Evolutionary conservation across 2,329 filamentous ascomycete species (phyloP).

Genomic region (Aspergillus sclerotialis): DNA sequence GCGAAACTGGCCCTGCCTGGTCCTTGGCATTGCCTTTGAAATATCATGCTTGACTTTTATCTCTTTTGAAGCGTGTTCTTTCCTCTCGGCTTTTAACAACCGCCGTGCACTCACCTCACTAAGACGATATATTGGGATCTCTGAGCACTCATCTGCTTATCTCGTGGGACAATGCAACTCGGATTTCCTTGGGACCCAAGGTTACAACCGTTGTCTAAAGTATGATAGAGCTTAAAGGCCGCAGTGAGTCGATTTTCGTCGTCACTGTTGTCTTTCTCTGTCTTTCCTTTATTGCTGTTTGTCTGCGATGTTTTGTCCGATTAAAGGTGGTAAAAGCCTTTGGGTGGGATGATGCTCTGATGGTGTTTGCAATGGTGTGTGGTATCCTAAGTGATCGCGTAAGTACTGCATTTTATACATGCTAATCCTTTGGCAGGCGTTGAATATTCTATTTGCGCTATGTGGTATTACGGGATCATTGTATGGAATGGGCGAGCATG

Average conservation of each 20-base stretch:
- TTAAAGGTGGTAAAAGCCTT: constrained; percentile 27
- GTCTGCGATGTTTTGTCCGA: constrained; percentile 31
- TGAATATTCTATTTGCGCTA: constrained; percentile 28
- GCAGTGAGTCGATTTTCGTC: constrained; percentile 26
- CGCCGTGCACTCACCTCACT: too few species aligned
- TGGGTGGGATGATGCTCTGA: constrained; percentile 32
- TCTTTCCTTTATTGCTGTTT: constrained; percentile 25
- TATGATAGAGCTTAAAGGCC: constrained; percentile 25
- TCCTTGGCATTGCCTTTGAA: too few species aligned
- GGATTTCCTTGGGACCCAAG: too few species aligned
- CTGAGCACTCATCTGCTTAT: too few species aligned
- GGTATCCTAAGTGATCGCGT: constrained; percentile 1
- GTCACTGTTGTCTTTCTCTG: constrained; percentile 25
- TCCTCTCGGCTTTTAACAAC: too few species aligned
- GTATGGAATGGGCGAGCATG: constrained; percentile 25
- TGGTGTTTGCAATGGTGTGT: constrained; percentile 32
- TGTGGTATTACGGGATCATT: constrained; percentile 28
- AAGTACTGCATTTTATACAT: neutral
- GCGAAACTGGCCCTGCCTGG: too few species aligned
- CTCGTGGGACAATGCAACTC: too few species aligned
- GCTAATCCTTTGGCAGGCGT: constrained; percentile 10
- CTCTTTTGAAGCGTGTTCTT: too few species aligned
- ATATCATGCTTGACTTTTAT: too few species aligned
- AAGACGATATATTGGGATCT: too few species aligned
- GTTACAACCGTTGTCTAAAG: too few species aligned